Conservation (phyloP, 345 rosid genomes). For the Hypericum androsaemum region DNA sequence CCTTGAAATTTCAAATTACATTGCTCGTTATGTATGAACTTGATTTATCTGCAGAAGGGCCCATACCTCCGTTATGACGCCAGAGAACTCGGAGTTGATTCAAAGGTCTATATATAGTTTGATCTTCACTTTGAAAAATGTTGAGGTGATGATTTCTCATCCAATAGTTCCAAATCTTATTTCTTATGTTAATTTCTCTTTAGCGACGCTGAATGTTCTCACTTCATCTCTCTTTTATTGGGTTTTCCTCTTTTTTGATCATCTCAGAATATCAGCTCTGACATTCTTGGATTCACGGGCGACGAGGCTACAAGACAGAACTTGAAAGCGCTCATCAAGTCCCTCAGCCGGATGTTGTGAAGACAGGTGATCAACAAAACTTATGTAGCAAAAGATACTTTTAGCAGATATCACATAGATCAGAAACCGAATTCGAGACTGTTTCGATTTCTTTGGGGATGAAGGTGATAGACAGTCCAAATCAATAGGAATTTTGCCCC, state of each 20-base stretch:
- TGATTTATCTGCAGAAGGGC: constrained; percentile 15
- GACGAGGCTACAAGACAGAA: constrained; percentile 82
- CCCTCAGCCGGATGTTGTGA: constrained; percentile 86
- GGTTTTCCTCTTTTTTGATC: not conserved
- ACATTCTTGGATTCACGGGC: constrained; percentile 92
- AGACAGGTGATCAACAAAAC: constrained; percentile 6
- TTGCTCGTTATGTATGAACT: no score
- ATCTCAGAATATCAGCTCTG: constrained; percentile 86
- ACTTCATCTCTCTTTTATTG: not conserved
- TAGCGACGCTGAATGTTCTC: no score
- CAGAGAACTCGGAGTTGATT: constrained; percentile 81
- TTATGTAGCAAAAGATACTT: no score
- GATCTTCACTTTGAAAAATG: constrained; percentile 81
- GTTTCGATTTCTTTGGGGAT: no score
- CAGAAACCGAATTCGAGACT: no score
- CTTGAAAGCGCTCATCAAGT: constrained; percentile 81
- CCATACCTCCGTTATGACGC: constrained; percentile 74
- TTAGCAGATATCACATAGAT: no score
- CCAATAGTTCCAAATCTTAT: not conserved
- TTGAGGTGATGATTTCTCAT: constrained; percentile 48
- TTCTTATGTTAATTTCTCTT: not conserved
- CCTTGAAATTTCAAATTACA: no score
- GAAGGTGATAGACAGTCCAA: no score
- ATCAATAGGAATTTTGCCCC: no score
- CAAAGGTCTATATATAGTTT: constrained; percentile 78